A percentile compares a stretch with the other conserved stretches of the same genome.
These are phyloP conservation scores for Stipa capillata DNA, from an alignment of 176 grass and related monocot genomes.

Conservation along the genomic window DNA sequence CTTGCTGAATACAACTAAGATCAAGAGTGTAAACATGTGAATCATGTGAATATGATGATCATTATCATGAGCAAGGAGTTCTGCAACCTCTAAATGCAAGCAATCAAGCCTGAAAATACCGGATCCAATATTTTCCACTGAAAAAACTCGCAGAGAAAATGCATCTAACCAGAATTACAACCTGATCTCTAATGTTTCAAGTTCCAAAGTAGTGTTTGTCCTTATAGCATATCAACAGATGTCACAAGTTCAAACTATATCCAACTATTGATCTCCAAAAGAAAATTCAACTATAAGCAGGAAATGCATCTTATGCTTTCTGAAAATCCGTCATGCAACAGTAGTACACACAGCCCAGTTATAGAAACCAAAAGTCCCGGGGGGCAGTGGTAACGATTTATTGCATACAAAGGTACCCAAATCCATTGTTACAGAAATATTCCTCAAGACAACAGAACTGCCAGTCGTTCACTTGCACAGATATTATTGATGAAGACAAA, in stretches of 20 bases:
- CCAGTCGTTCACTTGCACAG: neutral
- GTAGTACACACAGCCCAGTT: neutral
- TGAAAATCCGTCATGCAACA: neutral
- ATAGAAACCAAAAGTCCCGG: neutral
- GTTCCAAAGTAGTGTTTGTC: neutral
- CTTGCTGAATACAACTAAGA: neutral
- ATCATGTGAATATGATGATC: neutral
- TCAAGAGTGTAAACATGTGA: neutral
- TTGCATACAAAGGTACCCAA: neutral
- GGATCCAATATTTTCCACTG: neutral
- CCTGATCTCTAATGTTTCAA: neutral
- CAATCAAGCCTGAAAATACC: neutral
- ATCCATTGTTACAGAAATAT: conserved; percentile 1
- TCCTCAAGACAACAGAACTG: conserved; percentile 13
- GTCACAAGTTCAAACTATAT: neutral
- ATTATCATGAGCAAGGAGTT: neutral
- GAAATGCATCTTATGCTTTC: conserved; percentile 1
- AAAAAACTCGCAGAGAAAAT: neutral
- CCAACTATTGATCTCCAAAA: neutral
- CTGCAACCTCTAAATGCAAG: neutral
- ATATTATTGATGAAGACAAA: neutral
- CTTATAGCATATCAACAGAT: neutral
- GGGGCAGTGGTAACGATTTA: neutral
- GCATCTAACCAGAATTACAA: conserved; percentile 3
- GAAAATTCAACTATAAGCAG: conserved; percentile 1